Conservation (phyloP, 495 filamentous ascomycete genomes). For the Aspergillus cristatus region DNA sequence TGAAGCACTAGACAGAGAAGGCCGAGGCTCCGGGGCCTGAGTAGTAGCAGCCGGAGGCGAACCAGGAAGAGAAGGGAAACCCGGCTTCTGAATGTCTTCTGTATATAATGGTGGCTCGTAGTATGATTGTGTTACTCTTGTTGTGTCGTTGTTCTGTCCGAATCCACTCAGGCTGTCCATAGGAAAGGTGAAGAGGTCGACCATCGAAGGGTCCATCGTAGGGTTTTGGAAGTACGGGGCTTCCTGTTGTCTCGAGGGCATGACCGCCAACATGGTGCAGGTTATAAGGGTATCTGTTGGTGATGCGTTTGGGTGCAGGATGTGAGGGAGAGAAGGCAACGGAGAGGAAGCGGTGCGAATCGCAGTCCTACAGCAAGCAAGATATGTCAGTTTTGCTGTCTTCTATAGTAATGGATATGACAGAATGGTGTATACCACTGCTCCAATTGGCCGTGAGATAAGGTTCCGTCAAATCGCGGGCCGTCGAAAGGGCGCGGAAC, state of each 20-base stretch:
- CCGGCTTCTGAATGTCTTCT: conserved; percentile 22
- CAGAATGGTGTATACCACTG: neutral
- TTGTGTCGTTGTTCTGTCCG: conserved; percentile 16
- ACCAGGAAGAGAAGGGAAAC: conserved; percentile 27
- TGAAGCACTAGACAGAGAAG: conserved; percentile 63
- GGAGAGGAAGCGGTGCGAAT: too few species aligned
- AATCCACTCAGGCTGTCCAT: conserved; percentile 20
- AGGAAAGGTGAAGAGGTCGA: conserved; percentile 26
- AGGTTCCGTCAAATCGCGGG: neutral
- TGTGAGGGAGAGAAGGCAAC: neutral
- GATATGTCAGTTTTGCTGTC: neutral
- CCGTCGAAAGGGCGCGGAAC: neutral
- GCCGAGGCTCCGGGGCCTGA: conserved; percentile 35
- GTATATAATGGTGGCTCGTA: conserved; percentile 19
- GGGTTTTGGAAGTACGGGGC: conserved; percentile 25
- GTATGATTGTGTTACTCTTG: conserved; percentile 18
- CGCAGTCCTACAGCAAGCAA: too few species aligned
- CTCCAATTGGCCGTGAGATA: neutral
- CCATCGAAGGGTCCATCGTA: conserved; percentile 26
- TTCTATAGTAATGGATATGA: neutral
- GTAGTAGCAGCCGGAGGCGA: conserved; percentile 24
- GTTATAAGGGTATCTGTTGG: conserved; percentile 20
- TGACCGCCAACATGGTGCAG: conserved; percentile 32
- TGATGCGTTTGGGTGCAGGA: neutral
- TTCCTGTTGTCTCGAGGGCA: conserved; percentile 27